Evolutionary conservation across 116 monocot species (phyloP).

Genomic region (Papilionanthe hybrid): DNA sequence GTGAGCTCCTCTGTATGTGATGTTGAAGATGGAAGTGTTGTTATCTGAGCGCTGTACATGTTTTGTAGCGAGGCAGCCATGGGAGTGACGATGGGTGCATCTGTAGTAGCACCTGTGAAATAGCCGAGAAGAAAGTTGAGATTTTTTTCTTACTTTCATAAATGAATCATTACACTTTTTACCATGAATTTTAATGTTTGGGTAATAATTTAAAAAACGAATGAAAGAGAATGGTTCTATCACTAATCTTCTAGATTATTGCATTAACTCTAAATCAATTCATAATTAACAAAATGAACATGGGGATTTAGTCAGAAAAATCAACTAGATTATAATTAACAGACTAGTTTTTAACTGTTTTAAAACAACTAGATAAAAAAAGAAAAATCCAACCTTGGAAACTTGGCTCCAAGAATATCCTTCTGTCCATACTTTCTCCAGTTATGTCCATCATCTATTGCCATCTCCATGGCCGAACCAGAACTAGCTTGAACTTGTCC

Average conservation of each 20-base stretch:
- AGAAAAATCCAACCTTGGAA: conserved; percentile 33
- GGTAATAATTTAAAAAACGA: no score
- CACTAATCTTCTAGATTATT: no score
- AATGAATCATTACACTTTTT: no score
- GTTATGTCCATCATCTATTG: conserved; percentile 42
- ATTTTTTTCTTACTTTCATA: neutral
- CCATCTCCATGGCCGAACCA: conserved; percentile 8
- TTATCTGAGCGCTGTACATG: conserved; percentile 46
- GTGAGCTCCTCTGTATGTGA: conserved; percentile 44
- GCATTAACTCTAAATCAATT: no score
- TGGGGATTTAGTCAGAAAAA: no score
- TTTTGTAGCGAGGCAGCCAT: conserved; percentile 44
- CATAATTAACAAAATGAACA: no score
- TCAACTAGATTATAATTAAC: no score
- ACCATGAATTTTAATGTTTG: no score
- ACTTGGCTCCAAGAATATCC: conserved; percentile 45
- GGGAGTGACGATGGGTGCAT: conserved; percentile 35
- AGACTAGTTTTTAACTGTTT: no score
- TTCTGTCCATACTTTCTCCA: conserved; percentile 75
- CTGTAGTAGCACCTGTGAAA: conserved; percentile 48
- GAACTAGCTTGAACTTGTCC: conserved; percentile 16
- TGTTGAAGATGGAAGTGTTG: conserved; percentile 23
- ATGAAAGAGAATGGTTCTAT: no score
- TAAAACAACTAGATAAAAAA: no score
- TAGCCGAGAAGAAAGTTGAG: no score